phyloP scores from a whole-genome alignment of 2,329 filamentous ascomycete species.

The Nigrospora oryzae region DNA sequence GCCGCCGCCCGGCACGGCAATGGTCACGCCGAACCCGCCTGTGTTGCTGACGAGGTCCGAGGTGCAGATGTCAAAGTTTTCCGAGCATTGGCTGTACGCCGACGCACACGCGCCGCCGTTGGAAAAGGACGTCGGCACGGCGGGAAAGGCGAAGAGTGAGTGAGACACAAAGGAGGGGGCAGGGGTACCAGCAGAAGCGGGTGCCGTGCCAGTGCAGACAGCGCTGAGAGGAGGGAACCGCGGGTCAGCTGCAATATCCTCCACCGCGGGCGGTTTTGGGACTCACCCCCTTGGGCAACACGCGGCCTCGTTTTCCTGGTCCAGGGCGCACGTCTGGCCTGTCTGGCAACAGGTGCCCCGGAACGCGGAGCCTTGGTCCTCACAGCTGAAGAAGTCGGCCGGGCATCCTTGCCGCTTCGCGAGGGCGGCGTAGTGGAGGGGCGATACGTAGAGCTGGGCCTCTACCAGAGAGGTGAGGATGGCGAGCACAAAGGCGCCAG shows the following conservation, averaged over 20 bases:
- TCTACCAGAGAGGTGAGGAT: neutral
- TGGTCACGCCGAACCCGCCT: conserved; percentile 42
- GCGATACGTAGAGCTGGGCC: conserved; percentile 4
- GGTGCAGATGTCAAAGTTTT: conserved; percentile 46
- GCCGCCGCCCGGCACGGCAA: conserved; percentile 44
- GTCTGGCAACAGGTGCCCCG: conserved; percentile 40
- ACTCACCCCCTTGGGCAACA: conserved; percentile 46
- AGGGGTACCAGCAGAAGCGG: conserved; percentile 25
- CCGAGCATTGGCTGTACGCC: conserved; percentile 41
- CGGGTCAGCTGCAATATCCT: neutral
- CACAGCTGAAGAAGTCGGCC: conserved; percentile 41
- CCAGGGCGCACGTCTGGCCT: conserved; percentile 41
- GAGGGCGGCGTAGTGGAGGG: conserved; percentile 14
- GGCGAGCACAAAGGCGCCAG: neutral
- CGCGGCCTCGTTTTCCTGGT: conserved; percentile 38
- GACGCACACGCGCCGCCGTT: conserved; percentile 42
- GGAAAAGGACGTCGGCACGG: conserved; percentile 42
- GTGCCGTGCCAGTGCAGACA: conserved; percentile 48
- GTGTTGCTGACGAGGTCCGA: conserved; percentile 32
- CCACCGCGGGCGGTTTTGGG: neutral
- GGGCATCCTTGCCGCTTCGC: conserved; percentile 29
- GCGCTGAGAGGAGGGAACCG: conserved; percentile 23
- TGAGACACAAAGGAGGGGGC: conserved; percentile 46
- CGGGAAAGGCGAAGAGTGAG: conserved; percentile 51
- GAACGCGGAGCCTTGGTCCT: conserved; percentile 36